Conservation (phyloP, 257 asterid species). For the Rehmannia glutinosa region DNA sequence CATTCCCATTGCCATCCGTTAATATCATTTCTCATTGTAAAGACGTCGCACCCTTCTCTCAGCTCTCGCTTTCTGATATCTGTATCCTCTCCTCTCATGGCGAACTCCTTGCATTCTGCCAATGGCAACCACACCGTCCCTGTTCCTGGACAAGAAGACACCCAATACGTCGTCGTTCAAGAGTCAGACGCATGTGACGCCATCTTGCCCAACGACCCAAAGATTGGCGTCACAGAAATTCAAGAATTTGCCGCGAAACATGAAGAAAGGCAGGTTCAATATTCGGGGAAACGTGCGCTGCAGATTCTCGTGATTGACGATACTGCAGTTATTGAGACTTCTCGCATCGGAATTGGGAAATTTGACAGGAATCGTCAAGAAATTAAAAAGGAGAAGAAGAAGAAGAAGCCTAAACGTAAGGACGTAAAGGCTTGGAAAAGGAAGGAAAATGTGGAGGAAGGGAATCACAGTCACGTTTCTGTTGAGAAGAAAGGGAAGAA, state of each 20-base stretch:
- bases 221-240: neutral
- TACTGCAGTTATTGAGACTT: slow-evolving; percentile 26
- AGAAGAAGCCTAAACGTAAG: slow-evolving; percentile 20
- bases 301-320: slow-evolving; percentile 35
- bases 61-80: no score
- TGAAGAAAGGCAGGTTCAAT: neutral
- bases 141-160: neutral
- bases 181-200: neutral
- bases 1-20: no score
- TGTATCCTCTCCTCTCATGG: no score
- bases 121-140: no score
- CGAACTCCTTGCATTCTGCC: no score
- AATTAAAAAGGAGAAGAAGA: slow-evolving; percentile 18
- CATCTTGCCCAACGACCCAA: neutral
- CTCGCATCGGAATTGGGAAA: slow-evolving; percentile 3
- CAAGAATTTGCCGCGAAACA: slow-evolving; percentile 5
- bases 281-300: slow-evolving; percentile 11
- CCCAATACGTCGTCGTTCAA: slow-evolving; percentile 1
- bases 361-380: neutral
- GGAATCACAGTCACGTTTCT: neutral
- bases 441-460: no score
- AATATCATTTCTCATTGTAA: no score
- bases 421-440: slow-evolving; percentile 21
- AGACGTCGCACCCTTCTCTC: no score
- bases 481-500: slow-evolving; percentile 19